Evolutionary conservation across 495 filamentous ascomycete genomes (phyloP).

Genomic region (Neurospora cerealis): DNA sequence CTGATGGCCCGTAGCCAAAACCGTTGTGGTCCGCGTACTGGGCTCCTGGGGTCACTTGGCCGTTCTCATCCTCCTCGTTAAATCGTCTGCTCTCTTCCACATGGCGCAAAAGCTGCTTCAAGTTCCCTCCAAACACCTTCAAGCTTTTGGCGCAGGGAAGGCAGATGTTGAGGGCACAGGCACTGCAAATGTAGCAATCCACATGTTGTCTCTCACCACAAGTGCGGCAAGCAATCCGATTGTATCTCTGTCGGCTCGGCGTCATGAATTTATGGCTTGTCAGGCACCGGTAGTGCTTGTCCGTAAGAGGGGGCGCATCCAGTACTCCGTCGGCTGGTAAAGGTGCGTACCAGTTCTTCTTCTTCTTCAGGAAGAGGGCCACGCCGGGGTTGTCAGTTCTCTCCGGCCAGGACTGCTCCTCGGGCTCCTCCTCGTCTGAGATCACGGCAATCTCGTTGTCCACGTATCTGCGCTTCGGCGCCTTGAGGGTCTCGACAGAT

Average conservation of each 20-base stretch:
- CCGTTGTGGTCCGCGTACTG: not conserved
- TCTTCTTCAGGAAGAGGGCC: constrained; percentile 17
- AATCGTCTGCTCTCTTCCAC: constrained; percentile 6
- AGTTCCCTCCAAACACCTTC: constrained; percentile 10
- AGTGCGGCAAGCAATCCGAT: constrained; percentile 18
- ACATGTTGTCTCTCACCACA: constrained; percentile 12
- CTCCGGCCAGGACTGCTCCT: constrained; percentile 2
- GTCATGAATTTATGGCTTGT: constrained; percentile 22
- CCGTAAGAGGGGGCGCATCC: constrained; percentile 16
- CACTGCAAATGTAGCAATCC: constrained; percentile 23
- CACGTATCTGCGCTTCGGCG: not conserved
- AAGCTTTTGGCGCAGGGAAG: constrained; percentile 6
- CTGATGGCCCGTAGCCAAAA: not conserved
- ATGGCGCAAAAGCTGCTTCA: constrained; percentile 7
- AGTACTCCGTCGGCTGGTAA: constrained; percentile 9
- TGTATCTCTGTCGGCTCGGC: constrained; percentile 14
- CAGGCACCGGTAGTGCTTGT: constrained; percentile 15
- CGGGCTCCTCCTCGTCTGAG: not conserved
- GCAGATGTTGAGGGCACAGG: constrained; percentile 19
- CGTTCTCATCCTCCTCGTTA: not conserved
- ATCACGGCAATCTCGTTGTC: not conserved
- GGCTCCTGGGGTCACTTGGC: not conserved
- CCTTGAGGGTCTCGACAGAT: constrained; percentile 11
- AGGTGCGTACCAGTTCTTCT: constrained; percentile 10
- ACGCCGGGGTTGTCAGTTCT: constrained; percentile 21